phyloP scores from a whole-genome alignment of 441 rosid genomes.

The Aquilaria agallochum region DNA sequence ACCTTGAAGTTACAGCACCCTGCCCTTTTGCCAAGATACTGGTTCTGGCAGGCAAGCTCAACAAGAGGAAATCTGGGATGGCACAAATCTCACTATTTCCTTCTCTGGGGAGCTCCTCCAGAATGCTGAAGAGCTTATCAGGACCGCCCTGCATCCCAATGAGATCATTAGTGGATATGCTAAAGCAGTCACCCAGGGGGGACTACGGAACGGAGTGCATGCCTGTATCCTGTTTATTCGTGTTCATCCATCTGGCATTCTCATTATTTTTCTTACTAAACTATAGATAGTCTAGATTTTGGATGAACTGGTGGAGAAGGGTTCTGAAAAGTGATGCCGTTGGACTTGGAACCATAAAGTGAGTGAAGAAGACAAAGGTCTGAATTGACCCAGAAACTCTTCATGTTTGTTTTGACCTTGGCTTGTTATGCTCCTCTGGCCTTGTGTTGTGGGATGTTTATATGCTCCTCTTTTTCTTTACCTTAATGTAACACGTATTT shows the following conservation, averaged over 20 bases:
- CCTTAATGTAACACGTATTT: too few relatives aligned
- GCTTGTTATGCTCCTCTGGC: too few relatives aligned
- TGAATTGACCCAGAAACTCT: background rate
- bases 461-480: too few relatives aligned
- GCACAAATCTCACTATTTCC: constrained; percentile 87
- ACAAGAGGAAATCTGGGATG: constrained; percentile 98
- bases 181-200: constrained; percentile 69
- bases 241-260: background rate
- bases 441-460: too few relatives aligned
- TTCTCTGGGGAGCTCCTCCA: constrained; percentile 97
- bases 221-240: too few relatives aligned
- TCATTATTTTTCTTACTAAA: background rate
- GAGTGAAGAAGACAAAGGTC: constrained; percentile 87
- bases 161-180: constrained; percentile 94
- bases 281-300: constrained; percentile 60
- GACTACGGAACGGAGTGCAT: too few relatives aligned
- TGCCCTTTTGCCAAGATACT: constrained; percentile 68
- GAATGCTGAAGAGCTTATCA: constrained; percentile 90
- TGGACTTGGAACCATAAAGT: constrained; percentile 62
- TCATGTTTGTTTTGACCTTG: too few relatives aligned
- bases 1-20: constrained; percentile 97
- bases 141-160: constrained; percentile 95
- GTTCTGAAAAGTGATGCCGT: constrained; percentile 86
- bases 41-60: constrained; percentile 95
- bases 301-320: constrained; percentile 90